Percentiles rank a stretch among this genome's conserved stretches.
Evolutionary conservation across 305 asterid genomes (phyloP).

Genomic region (Solanum hybrid): DNA sequence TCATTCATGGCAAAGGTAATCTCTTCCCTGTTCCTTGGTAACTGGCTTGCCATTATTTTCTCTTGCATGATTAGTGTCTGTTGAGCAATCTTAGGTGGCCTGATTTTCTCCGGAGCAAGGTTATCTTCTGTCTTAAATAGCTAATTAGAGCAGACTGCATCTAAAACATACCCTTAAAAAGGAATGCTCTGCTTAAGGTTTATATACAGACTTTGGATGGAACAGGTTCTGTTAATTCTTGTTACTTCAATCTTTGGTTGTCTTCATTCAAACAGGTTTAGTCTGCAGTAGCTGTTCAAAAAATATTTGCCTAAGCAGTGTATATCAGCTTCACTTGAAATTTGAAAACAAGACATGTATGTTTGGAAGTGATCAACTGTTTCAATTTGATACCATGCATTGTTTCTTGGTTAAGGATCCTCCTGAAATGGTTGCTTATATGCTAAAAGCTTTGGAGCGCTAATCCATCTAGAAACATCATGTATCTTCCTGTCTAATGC

Average conservation of each 20-base stretch:
- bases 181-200: neutral
- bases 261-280: neutral
- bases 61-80: neutral
- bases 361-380: neutral
- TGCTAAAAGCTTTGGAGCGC: neutral
- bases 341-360: neutral
- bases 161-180: neutral
- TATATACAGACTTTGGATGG: neutral
- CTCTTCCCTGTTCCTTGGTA: neutral
- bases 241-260: neutral
- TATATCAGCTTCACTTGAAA: neutral
- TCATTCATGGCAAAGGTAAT: slow-evolving; percentile 52
- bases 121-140: neutral
- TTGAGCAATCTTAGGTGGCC: neutral
- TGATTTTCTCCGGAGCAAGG: neutral
- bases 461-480: neutral
- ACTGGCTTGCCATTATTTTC: neutral
- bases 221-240: neutral
- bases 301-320: neutral
- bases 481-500: slow-evolving; percentile 8
- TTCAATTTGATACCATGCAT: neutral
- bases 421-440: neutral
- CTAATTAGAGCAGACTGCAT: neutral
- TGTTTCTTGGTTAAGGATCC: neutral
- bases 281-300: neutral